Percentiles rank a stretch among this genome's conserved stretches.
These are phyloP conservation scores for Asterophora parasitica DNA, from an alignment of 768 basidiomycete genomes.

Conservation along the genomic window DNA sequence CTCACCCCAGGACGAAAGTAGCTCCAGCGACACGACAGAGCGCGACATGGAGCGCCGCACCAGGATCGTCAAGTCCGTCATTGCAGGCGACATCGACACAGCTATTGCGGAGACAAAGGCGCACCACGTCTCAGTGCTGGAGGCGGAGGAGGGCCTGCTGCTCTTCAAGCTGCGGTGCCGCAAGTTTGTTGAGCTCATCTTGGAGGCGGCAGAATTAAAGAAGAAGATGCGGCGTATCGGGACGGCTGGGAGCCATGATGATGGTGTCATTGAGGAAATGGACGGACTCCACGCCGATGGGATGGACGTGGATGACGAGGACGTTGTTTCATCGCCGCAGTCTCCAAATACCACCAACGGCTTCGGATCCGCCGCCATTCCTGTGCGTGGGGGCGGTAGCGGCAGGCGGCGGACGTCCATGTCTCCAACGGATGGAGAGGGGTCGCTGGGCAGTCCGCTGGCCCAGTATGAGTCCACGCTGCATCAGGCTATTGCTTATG, in stretches of 20 bases:
- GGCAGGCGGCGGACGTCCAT: conserved; percentile 5
- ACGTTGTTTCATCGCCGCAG: conserved; percentile 12
- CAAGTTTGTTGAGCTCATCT: conserved; percentile 79
- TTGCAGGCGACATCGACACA: conserved; percentile 64
- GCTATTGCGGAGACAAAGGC: conserved; percentile 53
- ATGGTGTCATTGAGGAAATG: conserved; percentile 35
- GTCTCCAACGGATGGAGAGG: conserved; percentile 10
- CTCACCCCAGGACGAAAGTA: conserved; percentile 17
- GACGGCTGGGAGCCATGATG: conserved; percentile 15
- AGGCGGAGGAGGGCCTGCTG: conserved; percentile 63
- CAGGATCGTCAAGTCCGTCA: conserved; percentile 64
- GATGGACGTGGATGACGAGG: conserved; percentile 55
- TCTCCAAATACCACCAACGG: conserved; percentile 20
- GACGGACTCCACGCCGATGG: conserved; percentile 33
- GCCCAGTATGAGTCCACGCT: conserved; percentile 53
- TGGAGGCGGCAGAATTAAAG: conserved; percentile 66
- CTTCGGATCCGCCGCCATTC: conserved; percentile 22
- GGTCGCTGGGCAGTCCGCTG: conserved; percentile 18
- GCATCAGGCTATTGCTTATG: conserved; percentile 66
- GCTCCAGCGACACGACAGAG: conserved; percentile 24
- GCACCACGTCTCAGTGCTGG: conserved; percentile 61
- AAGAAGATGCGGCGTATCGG: conserved; percentile 43
- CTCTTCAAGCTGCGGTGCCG: conserved; percentile 80
- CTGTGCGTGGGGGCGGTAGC: conserved; percentile 3
- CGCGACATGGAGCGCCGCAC: conserved; percentile 64